These are phyloP conservation scores for Colletotrichum tamarilloi DNA, from an alignment of 2,329 filamentous ascomycete species.

Conservation along the genomic window DNA sequence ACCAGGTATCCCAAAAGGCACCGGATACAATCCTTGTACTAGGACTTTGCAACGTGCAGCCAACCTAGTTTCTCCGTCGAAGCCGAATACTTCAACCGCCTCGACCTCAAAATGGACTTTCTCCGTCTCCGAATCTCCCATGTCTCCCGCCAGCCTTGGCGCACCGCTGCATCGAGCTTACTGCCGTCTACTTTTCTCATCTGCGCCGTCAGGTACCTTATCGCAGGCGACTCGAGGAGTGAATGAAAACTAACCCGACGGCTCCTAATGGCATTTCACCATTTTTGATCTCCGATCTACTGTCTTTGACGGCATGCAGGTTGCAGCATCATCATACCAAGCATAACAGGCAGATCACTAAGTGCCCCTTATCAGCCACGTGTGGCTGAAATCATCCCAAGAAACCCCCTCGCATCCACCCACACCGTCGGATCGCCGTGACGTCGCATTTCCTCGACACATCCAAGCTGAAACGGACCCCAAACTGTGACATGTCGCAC, in stretches of 20 bases:
- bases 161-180: not conserved
- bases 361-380: not conserved
- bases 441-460: constrained; percentile 11
- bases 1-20: not conserved
- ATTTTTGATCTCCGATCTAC: too few species aligned
- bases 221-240: too few species aligned
- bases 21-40: not conserved
- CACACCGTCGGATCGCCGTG: constrained; percentile 5
- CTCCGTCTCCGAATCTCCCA: not conserved
- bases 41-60: not conserved
- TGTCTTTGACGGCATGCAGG: too few species aligned
- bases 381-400: constrained; percentile 15
- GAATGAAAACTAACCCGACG: too few species aligned
- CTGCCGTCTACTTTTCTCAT: not conserved
- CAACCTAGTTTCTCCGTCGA: not conserved
- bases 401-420: not conserved
- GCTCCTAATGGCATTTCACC: too few species aligned
- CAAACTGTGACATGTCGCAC: constrained; percentile 31
- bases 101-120: not conserved
- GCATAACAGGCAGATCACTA: not conserved
- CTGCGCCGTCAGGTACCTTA: too few species aligned
- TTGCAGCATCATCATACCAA: not conserved
- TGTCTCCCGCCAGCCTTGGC: not conserved
- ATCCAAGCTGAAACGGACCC: constrained; percentile 32
- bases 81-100: not conserved